Evolutionary conservation across 1,284 basidiomycete species (phyloP), one percentile per base, ranked within the genome.

Genomic region (Melampsora americana): DNA sequence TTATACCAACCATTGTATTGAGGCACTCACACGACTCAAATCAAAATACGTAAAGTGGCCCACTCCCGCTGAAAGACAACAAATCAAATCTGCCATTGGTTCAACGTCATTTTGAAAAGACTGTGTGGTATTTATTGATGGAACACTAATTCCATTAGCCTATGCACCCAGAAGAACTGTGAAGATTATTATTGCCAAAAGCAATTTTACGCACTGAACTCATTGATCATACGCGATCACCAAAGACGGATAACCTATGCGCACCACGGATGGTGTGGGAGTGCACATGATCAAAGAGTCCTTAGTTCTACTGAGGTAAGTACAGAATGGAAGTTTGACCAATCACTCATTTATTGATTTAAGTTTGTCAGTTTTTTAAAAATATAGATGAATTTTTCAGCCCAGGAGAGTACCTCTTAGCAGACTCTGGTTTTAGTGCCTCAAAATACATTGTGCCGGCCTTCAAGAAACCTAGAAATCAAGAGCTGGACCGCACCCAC

Each of bases 41-140:
- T 5, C 4, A 5, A 4, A 53, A 53, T 53, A 53, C 23, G 4
- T 53, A 5, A 53, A 23, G 12, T 53, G 50, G 50, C 50, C 50
- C 5, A 53, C 4, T 16, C 5, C 4, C 4, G 14, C 3, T 5
- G 50, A 53, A 16, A 3, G 50, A 3, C 3, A 23, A 23, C 2
- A 5, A 4, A 53, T 53, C 50, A 53, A 53, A 23, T 16, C 4
- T 4, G 50, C 4, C 4, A 53, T 53, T 5, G 50, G 50, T 5
- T 5, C 4, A 16, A 53, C 4, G 14, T 5, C 5, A 4, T 53
- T 53, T 23, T 73, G 66, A n/a, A 14, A 65, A 20, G 28, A 26
- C 18, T 56, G 62, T 46, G 35, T 73, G 50, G 71, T 61, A 14
- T 65, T 56, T 26, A 50, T 66, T 28, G 32, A 73, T 56, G 48